Evolutionary conservation across 768 basidiomycete species (phyloP), one percentile per base, ranked within the genome.

Genomic region (Antrodiella citrinella): DNA sequence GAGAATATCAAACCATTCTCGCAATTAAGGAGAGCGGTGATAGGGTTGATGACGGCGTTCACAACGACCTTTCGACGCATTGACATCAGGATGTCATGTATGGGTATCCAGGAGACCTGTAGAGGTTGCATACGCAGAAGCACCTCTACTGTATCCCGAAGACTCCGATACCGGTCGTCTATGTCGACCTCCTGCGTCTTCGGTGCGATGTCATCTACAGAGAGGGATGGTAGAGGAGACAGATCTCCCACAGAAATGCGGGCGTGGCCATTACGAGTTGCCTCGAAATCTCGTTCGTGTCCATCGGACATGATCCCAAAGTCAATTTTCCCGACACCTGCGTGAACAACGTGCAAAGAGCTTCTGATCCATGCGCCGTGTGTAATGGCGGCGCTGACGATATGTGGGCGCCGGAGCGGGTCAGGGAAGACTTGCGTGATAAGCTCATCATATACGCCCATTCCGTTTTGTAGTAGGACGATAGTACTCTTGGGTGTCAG

Each of bases 401-500:
- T 91, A 59, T 88, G 83, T 11, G 94, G 94, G 30, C 94, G 80
- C 23, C 73, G 70, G 26, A 72, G 63, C 20, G 82, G 76, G 63
- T 92, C 85, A 18, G 76, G 82, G 64, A 92, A 98, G 40, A 91
- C 58, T 4, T 74, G 58, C 4, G 68, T 60, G 15, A 90, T 63
- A 44, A 96, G 73, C 52, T 80, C 69, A 50, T 98, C 94, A 65
- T 91, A 89, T 7, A 94, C 69, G 10, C 92, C 95, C 82, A 96
- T 88, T 21, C 95, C 95, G 62, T 95, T 95, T 61, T 95, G 90
- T 48, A 97, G 67, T n/a, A 99, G 77, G 2, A 95, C 88, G 55
- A 98, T 82, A 26, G 93, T 95, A 41, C 84, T 86, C 45, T 76
- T 65, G 0, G 74, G 62, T 3, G 75, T 71, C 18, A 97, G 67